Evolutionary conservation across 2,329 filamentous ascomycete species (phyloP).

Genomic region (Ophiostoma tasmaniense): DNA sequence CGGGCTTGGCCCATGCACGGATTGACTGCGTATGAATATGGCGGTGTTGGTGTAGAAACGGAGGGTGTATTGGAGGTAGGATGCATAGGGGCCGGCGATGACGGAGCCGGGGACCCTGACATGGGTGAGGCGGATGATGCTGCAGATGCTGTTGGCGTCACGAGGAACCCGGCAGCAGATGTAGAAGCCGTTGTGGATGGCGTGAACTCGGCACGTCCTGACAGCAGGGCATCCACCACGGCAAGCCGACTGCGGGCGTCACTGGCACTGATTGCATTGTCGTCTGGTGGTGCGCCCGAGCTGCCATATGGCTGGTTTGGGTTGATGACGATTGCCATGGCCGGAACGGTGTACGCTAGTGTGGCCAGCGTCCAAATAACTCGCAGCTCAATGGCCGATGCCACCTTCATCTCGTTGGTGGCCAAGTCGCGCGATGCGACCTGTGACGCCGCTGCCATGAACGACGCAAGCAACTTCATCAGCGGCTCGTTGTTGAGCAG

Average conservation of each 20-base stretch:
- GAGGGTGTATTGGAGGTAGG: slow-evolving; percentile 31
- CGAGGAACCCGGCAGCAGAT: neutral
- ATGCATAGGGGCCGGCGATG: neutral
- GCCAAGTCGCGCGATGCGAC: slow-evolving; percentile 40
- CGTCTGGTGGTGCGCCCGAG: slow-evolving; percentile 34
- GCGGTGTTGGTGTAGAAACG: neutral
- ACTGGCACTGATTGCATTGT: slow-evolving; percentile 50
- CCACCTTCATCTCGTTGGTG: slow-evolving; percentile 42
- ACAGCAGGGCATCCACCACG: slow-evolving; percentile 68
- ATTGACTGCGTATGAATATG: slow-evolving; percentile 31
- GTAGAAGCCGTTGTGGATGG: neutral
- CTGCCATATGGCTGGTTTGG: neutral
- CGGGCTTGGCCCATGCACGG: slow-evolving; percentile 44
- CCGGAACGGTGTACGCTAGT: slow-evolving; percentile 36
- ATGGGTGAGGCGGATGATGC: neutral
- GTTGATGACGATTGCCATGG: slow-evolving; percentile 25
- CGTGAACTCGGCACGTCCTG: slow-evolving; percentile 37
- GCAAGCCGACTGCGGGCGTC: slow-evolving; percentile 63
- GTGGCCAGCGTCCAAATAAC: slow-evolving; percentile 53
- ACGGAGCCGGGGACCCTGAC: neutral
- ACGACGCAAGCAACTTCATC: slow-evolving; percentile 58
- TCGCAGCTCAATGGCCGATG: slow-evolving; percentile 47
- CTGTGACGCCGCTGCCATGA: slow-evolving; percentile 48
- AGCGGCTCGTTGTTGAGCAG: slow-evolving; percentile 46
- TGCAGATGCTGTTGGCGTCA: neutral